Conservation (phyloP, 2,329 filamentous ascomycete species). For the Aspergillus terreus region DNA sequence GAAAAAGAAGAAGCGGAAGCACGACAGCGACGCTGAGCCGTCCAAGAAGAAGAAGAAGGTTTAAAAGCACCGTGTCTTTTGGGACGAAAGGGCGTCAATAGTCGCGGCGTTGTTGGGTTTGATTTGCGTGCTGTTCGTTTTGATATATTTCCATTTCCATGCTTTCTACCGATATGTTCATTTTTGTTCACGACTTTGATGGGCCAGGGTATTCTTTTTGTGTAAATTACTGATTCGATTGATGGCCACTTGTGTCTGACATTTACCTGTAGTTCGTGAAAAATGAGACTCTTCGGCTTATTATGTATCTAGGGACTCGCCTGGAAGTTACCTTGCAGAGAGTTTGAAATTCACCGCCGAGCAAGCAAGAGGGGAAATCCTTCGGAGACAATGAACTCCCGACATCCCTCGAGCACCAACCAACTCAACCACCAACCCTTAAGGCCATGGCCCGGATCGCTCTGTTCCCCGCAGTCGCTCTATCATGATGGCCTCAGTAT, state of each 20-base stretch:
- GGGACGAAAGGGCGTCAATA: slow-evolving; percentile 34
- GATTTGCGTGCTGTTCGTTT: slow-evolving; percentile 18
- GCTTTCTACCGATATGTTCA: slow-evolving; percentile 18
- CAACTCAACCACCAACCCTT: background rate
- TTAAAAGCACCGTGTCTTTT: slow-evolving; percentile 31
- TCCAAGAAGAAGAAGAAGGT: slow-evolving; percentile 45
- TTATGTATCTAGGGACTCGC: background rate
- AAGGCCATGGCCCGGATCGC: slow-evolving; percentile 9
- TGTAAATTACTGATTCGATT: slow-evolving; percentile 37
- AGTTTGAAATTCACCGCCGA: background rate
- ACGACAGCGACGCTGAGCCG: slow-evolving; percentile 39
- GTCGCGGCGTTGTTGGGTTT: slow-evolving; percentile 35
- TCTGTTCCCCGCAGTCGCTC: slow-evolving; percentile 5
- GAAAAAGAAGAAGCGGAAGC: slow-evolving; percentile 53
- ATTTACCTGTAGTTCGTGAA: slow-evolving; percentile 21
- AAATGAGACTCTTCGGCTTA: slow-evolving; percentile 1
- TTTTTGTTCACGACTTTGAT: slow-evolving; percentile 31
- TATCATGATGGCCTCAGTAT: slow-evolving; percentile 11
- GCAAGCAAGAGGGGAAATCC: background rate
- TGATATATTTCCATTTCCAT: slow-evolving; percentile 23
- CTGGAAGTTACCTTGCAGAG: background rate
- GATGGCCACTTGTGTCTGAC: slow-evolving; percentile 25
- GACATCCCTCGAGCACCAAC: background rate
- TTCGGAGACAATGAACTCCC: background rate
- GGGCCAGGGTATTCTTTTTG: slow-evolving; percentile 26